Base-by-base conservation (phyloP, 2,329 filamentous ascomycete genomes). In the Phyllosticta citriasiana region DNA sequence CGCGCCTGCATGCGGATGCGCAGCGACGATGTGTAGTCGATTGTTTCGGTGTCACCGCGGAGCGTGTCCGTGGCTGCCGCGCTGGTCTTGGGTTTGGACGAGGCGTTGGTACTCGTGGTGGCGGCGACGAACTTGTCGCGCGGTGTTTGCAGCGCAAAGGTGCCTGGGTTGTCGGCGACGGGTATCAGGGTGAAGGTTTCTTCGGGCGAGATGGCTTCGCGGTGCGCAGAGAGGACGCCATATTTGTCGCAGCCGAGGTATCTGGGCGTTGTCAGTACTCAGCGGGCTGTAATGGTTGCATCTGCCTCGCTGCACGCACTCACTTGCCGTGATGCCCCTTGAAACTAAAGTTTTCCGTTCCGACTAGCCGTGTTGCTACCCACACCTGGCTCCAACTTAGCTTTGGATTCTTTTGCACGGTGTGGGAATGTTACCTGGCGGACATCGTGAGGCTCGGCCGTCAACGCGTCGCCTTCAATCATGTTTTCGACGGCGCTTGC, bases 401-500 rank as follows among this genome's bases (percentile, higher is more conserved):
- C 19, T 22, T 22, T 22, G 19, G 19, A 1, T 22, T 22, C 19
- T 22, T 22, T 22, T 22, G 19, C 19, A 22, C 19, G 19, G 19
- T 22, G 19, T 22, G 19, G 19, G 19, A 22, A 22, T 22, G 19
- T 22, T 22, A 99, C 94, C 77, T 97, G 92, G 63, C 93, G 82
- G 63, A 97, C 92, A 73, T 97, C 92, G 74, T 97, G 92, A 57
- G 94, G 94, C 76, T 99, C 94, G 8, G 93, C 91, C 4, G 86
- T 96, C n/a, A 81, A 74, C 2, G 89, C 83, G 71, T 96, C 88
- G 26, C 80, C 85, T 62, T 97, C 92, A 63, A 96, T 83, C 40
- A 96, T 87, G 71, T 97, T 97, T 78, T 96, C 91, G 57, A 99
- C 78, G 14, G 81, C 78, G 67, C 88, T 85, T 4, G 89, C 82